A percentile compares a stretch with the other conserved stretches of the same genome.
Conservation (phyloP, 2,329 filamentous ascomycete genomes). For the Venturia effusa region DNA sequence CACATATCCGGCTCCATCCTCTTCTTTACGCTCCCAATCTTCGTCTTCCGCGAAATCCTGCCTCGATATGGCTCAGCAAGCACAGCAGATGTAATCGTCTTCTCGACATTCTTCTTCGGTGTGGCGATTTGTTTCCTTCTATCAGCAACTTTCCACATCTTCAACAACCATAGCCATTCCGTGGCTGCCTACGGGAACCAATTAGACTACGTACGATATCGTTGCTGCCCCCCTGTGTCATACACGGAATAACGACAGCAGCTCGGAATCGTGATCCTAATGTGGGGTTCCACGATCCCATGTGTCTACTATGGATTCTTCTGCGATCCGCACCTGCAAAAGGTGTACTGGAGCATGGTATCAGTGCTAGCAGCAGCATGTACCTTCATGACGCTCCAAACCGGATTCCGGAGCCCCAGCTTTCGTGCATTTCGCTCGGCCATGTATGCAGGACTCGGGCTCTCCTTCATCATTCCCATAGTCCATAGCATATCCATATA, state of each 20-base stretch:
- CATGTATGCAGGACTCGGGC: constrained; percentile 14
- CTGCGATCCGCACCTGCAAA: constrained; percentile 9
- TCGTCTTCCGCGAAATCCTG: constrained; percentile 27
- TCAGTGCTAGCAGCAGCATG: constrained; percentile 13
- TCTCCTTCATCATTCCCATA: constrained; percentile 15
- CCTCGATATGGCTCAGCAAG: constrained; percentile 27
- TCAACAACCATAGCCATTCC: constrained; percentile 15
- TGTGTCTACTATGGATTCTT: constrained; percentile 16
- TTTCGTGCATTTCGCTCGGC: constrained; percentile 13
- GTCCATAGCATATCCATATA: constrained; percentile 7
- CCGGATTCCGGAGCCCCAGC: constrained; percentile 14
- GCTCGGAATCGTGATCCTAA: constrained; percentile 16
- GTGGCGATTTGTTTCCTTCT: constrained; percentile 36
- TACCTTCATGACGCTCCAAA: constrained; percentile 14
- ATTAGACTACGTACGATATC: constrained; percentile 13
- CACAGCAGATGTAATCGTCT: constrained; percentile 31
- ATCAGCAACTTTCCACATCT: constrained; percentile 25
- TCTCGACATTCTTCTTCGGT: constrained; percentile 32
- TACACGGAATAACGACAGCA: background rate
- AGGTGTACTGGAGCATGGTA: constrained; percentile 14
- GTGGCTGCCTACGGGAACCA: constrained; percentile 13
- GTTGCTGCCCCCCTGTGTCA: background rate
- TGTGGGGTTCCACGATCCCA: constrained; percentile 15
- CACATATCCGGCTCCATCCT: constrained; percentile 32
- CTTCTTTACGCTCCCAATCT: constrained; percentile 29